Conservation (phyloP, 192 early-diverging fungal species). For the Geranomyces michiganensis region DNA sequence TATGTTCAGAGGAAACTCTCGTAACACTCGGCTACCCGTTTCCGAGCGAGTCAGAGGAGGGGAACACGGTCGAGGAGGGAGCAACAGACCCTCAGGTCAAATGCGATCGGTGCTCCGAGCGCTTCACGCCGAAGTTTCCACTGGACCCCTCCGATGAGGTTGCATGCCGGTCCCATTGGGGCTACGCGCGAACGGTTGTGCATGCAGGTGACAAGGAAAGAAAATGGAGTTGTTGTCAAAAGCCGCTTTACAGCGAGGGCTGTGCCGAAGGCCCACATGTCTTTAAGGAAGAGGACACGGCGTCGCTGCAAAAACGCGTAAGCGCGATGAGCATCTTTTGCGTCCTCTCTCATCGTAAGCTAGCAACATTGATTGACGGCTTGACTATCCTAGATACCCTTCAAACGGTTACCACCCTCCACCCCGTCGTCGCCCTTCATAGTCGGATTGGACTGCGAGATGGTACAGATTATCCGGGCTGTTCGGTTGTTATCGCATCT, state of each 20-base stretch:
- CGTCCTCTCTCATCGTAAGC: background rate
- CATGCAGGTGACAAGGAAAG: slow-evolving; percentile 43
- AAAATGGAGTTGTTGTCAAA: slow-evolving; percentile 55
- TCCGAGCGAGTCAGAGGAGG: slow-evolving; percentile 8
- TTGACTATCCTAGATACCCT: slow-evolving; percentile 37
- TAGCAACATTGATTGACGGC: background rate
- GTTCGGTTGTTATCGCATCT: background rate
- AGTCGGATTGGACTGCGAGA: slow-evolving; percentile 74
- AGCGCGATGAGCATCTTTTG: slow-evolving; percentile 5
- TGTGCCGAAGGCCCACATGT: slow-evolving; percentile 69
- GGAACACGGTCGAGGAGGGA: background rate
- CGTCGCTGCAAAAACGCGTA: slow-evolving; percentile 47
- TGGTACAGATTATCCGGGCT: slow-evolving; percentile 46
- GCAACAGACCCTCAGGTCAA: slow-evolving; percentile 3
- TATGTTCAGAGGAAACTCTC: slow-evolving; percentile 26
- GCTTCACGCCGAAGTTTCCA: slow-evolving; percentile 46
- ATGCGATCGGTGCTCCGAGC: slow-evolving; percentile 56
- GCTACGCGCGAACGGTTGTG: slow-evolving; percentile 26
- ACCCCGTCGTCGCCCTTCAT: slow-evolving; percentile 24
- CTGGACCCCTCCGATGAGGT: slow-evolving; percentile 41
- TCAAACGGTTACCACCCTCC: slow-evolving; percentile 7
- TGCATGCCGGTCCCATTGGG: slow-evolving; percentile 55
- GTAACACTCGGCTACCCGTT: slow-evolving; percentile 50
- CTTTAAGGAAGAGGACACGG: slow-evolving; percentile 58
- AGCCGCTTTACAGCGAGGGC: slow-evolving; percentile 39